Conservation (phyloP, 352 stramenopile species). For the Phytophthora cactorum region DNA sequence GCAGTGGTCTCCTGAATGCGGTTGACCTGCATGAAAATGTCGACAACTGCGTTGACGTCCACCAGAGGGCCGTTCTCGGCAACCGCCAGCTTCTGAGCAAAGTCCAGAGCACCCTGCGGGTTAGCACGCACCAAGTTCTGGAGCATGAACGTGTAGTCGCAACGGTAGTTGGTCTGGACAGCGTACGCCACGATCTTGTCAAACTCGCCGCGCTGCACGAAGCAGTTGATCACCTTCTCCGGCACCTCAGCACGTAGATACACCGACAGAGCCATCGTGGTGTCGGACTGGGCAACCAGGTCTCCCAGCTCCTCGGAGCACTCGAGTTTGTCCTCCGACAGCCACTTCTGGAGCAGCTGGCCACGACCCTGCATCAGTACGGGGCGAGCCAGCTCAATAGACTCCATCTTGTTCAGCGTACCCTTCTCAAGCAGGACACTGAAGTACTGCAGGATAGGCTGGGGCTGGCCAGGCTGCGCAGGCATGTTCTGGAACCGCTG, state of each 20-base stretch:
- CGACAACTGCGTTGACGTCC: constrained; percentile 98
- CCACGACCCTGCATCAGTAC: constrained; percentile 97
- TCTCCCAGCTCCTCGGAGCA: constrained; percentile 98
- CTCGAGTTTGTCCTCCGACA: constrained; percentile 99
- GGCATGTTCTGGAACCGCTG: constrained; percentile 99
- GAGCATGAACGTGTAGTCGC: constrained; percentile 99
- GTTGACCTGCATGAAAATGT: constrained; percentile 99
- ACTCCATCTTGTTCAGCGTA: constrained; percentile 99
- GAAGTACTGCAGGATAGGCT: constrained; percentile 99
- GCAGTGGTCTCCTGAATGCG: constrained; percentile 99
- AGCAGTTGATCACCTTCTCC: constrained; percentile 99
- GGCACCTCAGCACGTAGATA: constrained; percentile 98
- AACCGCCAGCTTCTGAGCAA: constrained; percentile 98
- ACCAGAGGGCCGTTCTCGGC: constrained; percentile 95
- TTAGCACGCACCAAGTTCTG: constrained; percentile 99
- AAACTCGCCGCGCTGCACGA: constrained; percentile 98
- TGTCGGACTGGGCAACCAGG: constrained; percentile 95
- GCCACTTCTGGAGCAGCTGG: constrained; percentile 99
- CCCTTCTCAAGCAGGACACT: constrained; percentile 98
- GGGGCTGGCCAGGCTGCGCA: constrained; percentile 94
- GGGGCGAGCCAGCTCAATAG: constrained; percentile 97
- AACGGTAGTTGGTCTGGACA: constrained; percentile 97
- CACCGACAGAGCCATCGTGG: constrained; percentile 98
- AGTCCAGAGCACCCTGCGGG: constrained; percentile 97
- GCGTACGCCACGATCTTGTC: constrained; percentile 99